Base-by-base conservation (phyloP, 192 early-diverging fungal species). In the Backusella psychrophila region DNA sequence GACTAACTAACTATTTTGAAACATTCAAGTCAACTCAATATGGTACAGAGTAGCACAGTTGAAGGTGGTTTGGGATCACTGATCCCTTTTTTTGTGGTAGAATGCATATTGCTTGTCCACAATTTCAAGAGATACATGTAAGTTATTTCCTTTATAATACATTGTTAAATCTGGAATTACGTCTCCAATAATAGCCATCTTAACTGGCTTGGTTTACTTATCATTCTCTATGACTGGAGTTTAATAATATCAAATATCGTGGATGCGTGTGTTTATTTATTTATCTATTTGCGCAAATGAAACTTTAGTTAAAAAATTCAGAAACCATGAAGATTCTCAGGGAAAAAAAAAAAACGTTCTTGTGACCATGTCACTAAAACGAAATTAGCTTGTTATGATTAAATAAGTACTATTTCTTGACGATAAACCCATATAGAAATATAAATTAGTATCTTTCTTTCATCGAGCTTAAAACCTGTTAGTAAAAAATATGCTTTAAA, bases 1-100 rank as follows among this genome's bases (percentile, higher is more conserved):
- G 12, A 63, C 23, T 63, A 12, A 29, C 56, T 29, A 63, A 63
- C 56, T 63, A 63, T 63, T 63, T 63, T 63, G 56, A 63, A 63
- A 63, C 56, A n/a, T 23, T 63, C 56, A 63, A 63, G 56, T 63
- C 56, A 63, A 63, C 56, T 14, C 4, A 63, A 29, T 26, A 63
- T 63, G 56, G 56, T 63, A 63, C 56, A 63, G 23, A 63, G 56
- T 63, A 63, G 56, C 56, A 63, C 56, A 63, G 26, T 63, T 29
- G 11, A 63, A 14, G 11, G 23, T 63, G 26, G 56, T 29, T 63
- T 63, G 4, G 56, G 56, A 63, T 63, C 23, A 63, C 26, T 63
- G 2, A 63, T 63, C 56, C 56, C 56, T 63, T 63, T 14, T 63
- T 63, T 63, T 63, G 56, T 63, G 56, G 12, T 26, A 63, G 23